Percentiles rank a stretch among this genome's conserved stretches.
These are phyloP conservation scores for Vaccinium corymbosum DNA, from an alignment of 148 eudicot species.

Conservation along the genomic window DNA sequence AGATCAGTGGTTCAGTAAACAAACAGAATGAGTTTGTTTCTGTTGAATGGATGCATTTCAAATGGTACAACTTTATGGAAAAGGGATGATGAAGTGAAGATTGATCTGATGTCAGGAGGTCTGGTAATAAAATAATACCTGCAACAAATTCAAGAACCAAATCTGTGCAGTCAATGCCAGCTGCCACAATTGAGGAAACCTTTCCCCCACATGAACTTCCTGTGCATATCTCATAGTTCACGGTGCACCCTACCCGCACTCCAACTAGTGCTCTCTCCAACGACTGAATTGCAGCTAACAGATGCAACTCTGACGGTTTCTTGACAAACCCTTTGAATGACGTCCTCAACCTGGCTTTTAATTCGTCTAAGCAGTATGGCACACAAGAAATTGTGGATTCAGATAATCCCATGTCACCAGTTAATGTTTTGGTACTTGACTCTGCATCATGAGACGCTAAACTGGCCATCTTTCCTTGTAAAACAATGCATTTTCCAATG, in stretches of 20 bases:
- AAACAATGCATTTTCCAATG: constrained; percentile 80
- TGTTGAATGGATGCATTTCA: neutral
- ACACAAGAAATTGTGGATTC: constrained; percentile 26
- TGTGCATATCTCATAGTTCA: constrained; percentile 47
- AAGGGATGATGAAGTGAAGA: too few relatives aligned
- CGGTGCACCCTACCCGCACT: constrained; percentile 39
- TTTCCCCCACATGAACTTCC: constrained; percentile 55
- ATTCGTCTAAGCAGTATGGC: constrained; percentile 41
- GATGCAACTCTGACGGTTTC: constrained; percentile 57
- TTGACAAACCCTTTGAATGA: constrained; percentile 59
- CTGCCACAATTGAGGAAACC: constrained; percentile 73
- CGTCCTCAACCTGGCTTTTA: constrained; percentile 59
- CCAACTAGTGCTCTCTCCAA: constrained; percentile 75
- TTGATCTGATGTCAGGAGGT: neutral
- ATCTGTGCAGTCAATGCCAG: constrained; percentile 82
- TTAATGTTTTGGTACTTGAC: constrained; percentile 51
- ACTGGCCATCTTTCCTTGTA: constrained; percentile 73
- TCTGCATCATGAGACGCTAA: constrained; percentile 68
- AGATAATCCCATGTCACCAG: constrained; percentile 22
- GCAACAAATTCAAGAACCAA: constrained; percentile 68
- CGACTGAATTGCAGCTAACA: constrained; percentile 52
- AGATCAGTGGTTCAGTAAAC: neutral
- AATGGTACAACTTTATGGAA: neutral
- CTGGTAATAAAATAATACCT: constrained; percentile 41
- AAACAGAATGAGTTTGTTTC: too few relatives aligned